A percentile compares a stretch with the other conserved stretches of the same genome.
These are phyloP conservation scores for Geranium rotundifolium DNA, from an alignment of 345 rosid genomes.

Conservation along the genomic window DNA sequence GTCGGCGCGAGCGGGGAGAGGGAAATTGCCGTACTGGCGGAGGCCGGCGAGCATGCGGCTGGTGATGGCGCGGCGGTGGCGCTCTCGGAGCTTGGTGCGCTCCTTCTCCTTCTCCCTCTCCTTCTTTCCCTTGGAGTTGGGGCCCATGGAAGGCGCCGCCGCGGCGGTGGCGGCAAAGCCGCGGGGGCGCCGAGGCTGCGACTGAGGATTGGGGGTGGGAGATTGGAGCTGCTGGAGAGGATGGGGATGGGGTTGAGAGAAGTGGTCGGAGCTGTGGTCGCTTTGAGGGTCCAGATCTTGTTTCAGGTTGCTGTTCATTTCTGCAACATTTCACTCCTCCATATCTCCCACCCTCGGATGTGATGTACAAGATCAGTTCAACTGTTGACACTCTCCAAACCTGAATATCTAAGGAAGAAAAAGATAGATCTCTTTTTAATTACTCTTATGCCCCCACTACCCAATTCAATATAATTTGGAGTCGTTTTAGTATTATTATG, in stretches of 20 bases:
- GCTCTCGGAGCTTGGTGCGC: conserved; percentile 89
- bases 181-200: conserved; percentile 58
- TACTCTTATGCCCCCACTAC: neutral
- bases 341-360: too few species aligned
- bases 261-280: conserved; percentile 9
- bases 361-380: too few species aligned
- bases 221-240: too few species aligned
- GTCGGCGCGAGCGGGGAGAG: conserved; percentile 97
- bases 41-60: conserved; percentile 94
- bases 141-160: conserved; percentile 20
- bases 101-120: conserved; percentile 94
- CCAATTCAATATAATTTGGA: too few species aligned
- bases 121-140: conserved; percentile 53
- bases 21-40: conserved; percentile 87
- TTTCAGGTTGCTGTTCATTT: neutral
- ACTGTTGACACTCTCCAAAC: too few species aligned
- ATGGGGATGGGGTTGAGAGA: conserved; percentile 1
- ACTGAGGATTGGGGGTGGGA: conserved; percentile 13
- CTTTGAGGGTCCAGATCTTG: conserved; percentile 2
- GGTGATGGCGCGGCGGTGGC: conserved; percentile 92
- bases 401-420: too few species aligned
- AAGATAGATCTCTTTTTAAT: neutral
- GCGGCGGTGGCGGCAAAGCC: conserved; percentile 70
- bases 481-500: neutral
- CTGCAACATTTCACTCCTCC: neutral